These are phyloP conservation scores for Solanum chacoense DNA, from an alignment of 305 asterid genomes.

Conservation along the genomic window DNA sequence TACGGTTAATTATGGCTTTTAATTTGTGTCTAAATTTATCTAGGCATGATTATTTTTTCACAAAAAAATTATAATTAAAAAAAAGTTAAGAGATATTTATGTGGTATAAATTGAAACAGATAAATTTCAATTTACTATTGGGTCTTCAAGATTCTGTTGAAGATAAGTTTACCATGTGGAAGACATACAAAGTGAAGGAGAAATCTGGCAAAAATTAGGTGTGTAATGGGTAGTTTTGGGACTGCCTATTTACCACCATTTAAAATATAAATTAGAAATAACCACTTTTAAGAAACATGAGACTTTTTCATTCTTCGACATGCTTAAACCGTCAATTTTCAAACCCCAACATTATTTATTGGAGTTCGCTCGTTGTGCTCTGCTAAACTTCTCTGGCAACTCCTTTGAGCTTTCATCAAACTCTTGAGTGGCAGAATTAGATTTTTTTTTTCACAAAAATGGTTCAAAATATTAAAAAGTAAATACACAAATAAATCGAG, in stretches of 20 bases:
- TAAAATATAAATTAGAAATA: too few relatives aligned
- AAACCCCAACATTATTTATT: not conserved
- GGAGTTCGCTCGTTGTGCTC: not conserved
- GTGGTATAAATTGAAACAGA: not conserved
- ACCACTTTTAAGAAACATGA: too few relatives aligned
- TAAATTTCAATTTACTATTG: not conserved
- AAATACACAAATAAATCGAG: accelerated
- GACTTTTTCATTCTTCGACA: too few relatives aligned
- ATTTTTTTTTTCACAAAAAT: not conserved
- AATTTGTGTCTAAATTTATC: not conserved
- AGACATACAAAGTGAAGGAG: not conserved
- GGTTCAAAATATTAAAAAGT: not conserved
- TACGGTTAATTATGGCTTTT: not conserved
- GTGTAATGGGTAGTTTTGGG: not conserved
- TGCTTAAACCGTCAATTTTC: not conserved
- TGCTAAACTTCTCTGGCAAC: not conserved
- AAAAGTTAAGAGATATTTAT: not conserved
- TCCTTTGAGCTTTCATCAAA: not conserved
- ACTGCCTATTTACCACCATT: not conserved
- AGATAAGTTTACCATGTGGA: not conserved
- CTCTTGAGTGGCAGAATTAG: not conserved
- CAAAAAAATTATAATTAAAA: not conserved
- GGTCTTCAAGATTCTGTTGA: not conserved
- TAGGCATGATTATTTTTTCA: not conserved
- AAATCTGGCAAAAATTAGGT: not conserved